Base-by-base conservation (phyloP, 2,329 filamentous ascomycete species). In the Hypoxylon sp. region DNA sequence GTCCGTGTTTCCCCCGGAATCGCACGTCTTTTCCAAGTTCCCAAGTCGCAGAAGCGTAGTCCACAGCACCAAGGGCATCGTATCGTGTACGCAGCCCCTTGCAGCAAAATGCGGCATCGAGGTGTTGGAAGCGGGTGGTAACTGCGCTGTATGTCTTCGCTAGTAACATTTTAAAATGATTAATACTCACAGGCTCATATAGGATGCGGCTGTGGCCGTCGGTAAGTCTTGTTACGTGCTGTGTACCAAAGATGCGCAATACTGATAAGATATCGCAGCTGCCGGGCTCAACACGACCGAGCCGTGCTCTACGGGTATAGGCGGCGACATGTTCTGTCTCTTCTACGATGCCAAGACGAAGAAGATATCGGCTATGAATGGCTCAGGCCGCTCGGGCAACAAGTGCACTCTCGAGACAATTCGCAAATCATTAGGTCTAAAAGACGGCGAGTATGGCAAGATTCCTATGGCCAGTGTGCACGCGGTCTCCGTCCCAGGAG, bases 161-260 rank as follows among this genome's bases (percentile, higher is more conserved):
- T 25, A 30, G 35, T 6, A n/a, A 1, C 8, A 3, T 44, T 2
- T 30, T 17, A 10, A 13, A 11, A 33, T 35, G 25, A 40, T 31
- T 14, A 46, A 60, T 50, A 55, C 58, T 42, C 0, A 11, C 6
- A 8, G 1, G 6, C 20, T 11, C 5, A 8, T 46, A 7, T 56
- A 97, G 93, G 95, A 98, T 84, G 95, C 96, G n/a, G 95, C 96
- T 7, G 93, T 98, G 3, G 96, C 96, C 48, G 93, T 97, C 68
- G 91, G 91, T 92, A 85, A 70, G 86, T 82, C 20, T 25, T 5
- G n/a, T 11, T 2, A 6, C 13, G 6, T 13, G 11, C 30, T 3
- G 14, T 25, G 25, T 20, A n/a, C 10, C 56, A 31, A 31, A 25
- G 40, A 20, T 8, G 51, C 22, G n/a, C 27, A 10, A 7, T 35